A percentile compares a stretch with the other conserved stretches of the same genome.
phyloP scores from a whole-genome alignment of 106 monocot species.

The Acorus gramineus region DNA sequence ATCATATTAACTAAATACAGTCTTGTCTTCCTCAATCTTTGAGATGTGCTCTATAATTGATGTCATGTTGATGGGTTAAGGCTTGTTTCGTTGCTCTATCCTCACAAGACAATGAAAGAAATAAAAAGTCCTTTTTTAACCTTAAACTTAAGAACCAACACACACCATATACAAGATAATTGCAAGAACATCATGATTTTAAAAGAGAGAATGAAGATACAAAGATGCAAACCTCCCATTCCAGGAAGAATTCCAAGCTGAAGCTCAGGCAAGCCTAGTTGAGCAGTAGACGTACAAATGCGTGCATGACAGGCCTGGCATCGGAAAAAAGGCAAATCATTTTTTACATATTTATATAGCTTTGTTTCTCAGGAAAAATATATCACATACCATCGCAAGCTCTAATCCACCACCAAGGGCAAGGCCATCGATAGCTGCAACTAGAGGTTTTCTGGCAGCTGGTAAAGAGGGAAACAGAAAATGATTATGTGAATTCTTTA shows the following conservation, averaged over 20 bases:
- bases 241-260: conserved; percentile 91
- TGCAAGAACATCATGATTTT: background rate
- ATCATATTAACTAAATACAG: too few species aligned
- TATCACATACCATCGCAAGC: conserved; percentile 75
- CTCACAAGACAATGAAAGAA: too few species aligned
- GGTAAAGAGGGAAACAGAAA: background rate
- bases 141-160: too few species aligned
- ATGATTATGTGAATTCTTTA: background rate
- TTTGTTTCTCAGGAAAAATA: background rate
- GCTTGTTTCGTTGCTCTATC: too few species aligned
- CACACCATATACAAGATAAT: too few species aligned
- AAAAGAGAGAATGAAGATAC: background rate
- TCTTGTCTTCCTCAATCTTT: too few species aligned
- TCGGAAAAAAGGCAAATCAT: too few species aligned
- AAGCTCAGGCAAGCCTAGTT: conserved; percentile 88
- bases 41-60: too few species aligned
- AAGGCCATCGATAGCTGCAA: conserved; percentile 92
- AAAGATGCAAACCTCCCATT: conserved; percentile 60
- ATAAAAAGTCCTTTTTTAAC: too few species aligned
- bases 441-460: conserved; percentile 87
- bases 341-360: too few species aligned
- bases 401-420: conserved; percentile 96
- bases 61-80: too few species aligned
- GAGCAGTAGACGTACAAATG: conserved; percentile 58
- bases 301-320: conserved; percentile 84